A percentile compares a stretch with the other conserved stretches of the same genome.
These are phyloP conservation scores for Lindgomyces ingoldianus DNA, from an alignment of 495 filamentous ascomycete species.

Conservation along the genomic window DNA sequence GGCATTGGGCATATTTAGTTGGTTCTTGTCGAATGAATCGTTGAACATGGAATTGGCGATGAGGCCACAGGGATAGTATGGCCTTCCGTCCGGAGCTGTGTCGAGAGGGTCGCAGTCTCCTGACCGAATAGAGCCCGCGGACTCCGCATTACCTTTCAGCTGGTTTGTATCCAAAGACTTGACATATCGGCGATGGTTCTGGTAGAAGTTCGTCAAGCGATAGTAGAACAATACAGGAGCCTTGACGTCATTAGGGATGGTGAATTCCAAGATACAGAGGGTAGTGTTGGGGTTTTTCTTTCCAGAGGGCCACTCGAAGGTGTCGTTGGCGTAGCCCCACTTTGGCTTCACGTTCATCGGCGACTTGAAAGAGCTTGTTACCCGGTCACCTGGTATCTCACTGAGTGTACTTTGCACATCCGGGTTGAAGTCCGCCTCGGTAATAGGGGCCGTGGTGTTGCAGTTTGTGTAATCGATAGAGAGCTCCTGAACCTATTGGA, in stretches of 20 bases:
- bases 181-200: conserved; percentile 97
- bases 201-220: conserved; percentile 95
- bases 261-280: conserved; percentile 70
- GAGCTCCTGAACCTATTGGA: conserved; percentile 81
- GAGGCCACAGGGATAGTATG: conserved; percentile 92
- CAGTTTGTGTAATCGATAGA: conserved; percentile 88
- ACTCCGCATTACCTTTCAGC: conserved; percentile 69
- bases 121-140: conserved; percentile 59
- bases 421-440: conserved; percentile 24
- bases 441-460: conserved; percentile 51
- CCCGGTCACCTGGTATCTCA: conserved; percentile 50
- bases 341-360: conserved; percentile 32
- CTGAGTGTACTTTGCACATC: not conserved
- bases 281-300: conserved; percentile 12
- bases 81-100: conserved; percentile 52
- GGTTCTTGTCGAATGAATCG: conserved; percentile 94
- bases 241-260: conserved; percentile 72
- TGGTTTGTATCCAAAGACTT: conserved; percentile 82
- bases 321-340: conserved; percentile 28
- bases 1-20: conserved; percentile 59
- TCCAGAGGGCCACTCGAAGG: conserved; percentile 11
- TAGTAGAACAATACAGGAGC: conserved; percentile 91
- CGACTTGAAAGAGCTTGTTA: conserved; percentile 67
- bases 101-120: conserved; percentile 76
- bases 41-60: conserved; percentile 98